phyloP scores from a whole-genome alignment of 73 alveolate genomes.

The Tetrahymena malaccensis region DNA sequence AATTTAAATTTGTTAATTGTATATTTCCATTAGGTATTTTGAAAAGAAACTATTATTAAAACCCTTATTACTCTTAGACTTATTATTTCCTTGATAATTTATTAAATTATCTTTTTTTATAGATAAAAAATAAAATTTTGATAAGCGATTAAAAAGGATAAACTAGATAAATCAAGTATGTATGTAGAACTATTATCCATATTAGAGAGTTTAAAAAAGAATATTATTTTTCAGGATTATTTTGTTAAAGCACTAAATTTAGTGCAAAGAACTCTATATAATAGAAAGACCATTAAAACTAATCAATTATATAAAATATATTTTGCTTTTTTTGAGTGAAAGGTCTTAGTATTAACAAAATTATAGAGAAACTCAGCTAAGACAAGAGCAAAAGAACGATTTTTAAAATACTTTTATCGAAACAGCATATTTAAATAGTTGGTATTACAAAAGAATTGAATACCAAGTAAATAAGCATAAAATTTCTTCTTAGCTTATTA shows the following conservation, averaged over 20 bases:
- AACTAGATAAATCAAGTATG: neutral
- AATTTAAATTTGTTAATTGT: neutral
- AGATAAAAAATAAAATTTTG: neutral
- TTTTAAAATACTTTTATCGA: neutral
- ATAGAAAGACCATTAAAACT: neutral
- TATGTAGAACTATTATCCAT: neutral
- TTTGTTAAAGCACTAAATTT: neutral
- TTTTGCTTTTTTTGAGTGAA: neutral
- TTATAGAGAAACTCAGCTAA: neutral
- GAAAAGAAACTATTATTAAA: neutral
- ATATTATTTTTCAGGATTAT: neutral
- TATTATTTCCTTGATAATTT: neutral
- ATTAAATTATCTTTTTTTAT: neutral
- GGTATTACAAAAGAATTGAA: neutral
- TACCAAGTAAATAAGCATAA: neutral
- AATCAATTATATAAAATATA: neutral
- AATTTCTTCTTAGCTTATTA: neutral
- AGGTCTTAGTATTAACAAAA: neutral
- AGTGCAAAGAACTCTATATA: neutral
- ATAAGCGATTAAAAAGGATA: neutral
- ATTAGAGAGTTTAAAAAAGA: neutral
- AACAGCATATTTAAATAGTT: neutral
- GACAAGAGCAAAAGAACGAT: neutral
- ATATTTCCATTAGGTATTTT: neutral
- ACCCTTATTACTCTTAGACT: neutral